These are phyloP conservation scores for Eucalyptus cloeziana DNA, from an alignment of 345 rosid genomes.

Conservation along the genomic window DNA sequence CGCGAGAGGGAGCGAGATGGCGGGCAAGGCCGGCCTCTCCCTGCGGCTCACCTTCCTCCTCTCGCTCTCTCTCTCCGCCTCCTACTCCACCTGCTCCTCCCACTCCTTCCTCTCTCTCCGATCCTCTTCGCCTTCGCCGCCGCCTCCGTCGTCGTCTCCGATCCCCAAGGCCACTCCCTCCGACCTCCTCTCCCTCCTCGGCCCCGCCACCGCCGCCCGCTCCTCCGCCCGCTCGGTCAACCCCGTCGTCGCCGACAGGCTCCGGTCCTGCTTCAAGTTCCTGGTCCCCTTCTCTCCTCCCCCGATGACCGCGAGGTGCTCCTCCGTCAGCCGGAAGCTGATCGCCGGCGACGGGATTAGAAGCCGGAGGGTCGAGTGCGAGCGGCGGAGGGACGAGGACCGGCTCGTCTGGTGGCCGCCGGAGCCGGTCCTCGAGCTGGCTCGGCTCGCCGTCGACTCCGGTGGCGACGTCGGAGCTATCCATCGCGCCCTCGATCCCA, in stretches of 20 bases:
- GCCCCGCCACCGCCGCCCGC: constrained; percentile 16
- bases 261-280: constrained; percentile 61
- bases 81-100: constrained; percentile 8
- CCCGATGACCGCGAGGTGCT: neutral
- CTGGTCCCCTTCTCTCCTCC: constrained; percentile 50
- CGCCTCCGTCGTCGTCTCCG: neutral
- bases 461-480: constrained; percentile 71
- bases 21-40: neutral
- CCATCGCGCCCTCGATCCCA: constrained; percentile 59
- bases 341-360: neutral
- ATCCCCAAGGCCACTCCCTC: constrained; percentile 57
- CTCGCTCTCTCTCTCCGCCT: constrained; percentile 40
- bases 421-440: constrained; percentile 65
- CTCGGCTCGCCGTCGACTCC: constrained; percentile 84
- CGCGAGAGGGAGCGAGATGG: neutral
- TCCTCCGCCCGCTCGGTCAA: constrained; percentile 24
- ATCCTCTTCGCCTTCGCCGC: neutral
- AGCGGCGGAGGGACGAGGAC: constrained; percentile 16
- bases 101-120: constrained; percentile 5
- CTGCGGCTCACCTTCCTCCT: constrained; percentile 35
- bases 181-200: constrained; percentile 66
- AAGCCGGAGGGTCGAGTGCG: neutral
- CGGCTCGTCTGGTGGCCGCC: constrained; percentile 93
- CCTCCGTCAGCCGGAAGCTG: neutral
- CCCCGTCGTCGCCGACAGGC: constrained; percentile 41